Conservation (phyloP, 2,329 filamentous ascomycete species). For the Sporothrix euskadiensis region DNA sequence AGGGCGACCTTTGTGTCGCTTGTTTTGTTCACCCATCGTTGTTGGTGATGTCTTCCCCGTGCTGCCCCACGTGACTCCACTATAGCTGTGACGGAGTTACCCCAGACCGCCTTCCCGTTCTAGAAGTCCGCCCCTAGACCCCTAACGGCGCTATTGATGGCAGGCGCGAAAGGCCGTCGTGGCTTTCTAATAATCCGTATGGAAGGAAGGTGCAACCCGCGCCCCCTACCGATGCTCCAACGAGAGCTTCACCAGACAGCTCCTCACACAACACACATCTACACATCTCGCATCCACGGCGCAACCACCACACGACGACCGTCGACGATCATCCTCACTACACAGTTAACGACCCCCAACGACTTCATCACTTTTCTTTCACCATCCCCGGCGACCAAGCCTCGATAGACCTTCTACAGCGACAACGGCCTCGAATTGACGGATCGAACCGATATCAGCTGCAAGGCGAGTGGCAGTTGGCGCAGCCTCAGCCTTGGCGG, state of each 20-base stretch:
- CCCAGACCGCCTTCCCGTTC: conserved; percentile 27
- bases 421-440: background rate
- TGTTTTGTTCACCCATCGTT: too few relatives aligned
- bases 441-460: background rate
- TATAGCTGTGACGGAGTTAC: background rate
- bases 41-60: background rate
- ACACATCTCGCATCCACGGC: background rate
- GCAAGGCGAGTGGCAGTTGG: conserved; percentile 18
- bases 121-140: background rate
- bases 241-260: conserved; percentile 4
- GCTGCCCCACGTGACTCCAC: conserved; percentile 21
- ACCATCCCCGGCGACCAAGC: background rate
- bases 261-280: conserved; percentile 2
- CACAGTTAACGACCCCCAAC: background rate
- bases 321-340: background rate
- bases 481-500: background rate
- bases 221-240: background rate
- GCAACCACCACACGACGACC: background rate
- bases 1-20: too few relatives aligned
- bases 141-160: background rate
- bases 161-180: conserved; percentile 25
- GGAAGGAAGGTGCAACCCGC: conserved; percentile 8
- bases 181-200: background rate
- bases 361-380: background rate
- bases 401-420: background rate